These are phyloP conservation scores for sorghum (Sorghum bicolor) DNA, from an alignment of 176 grass and related monocot genomes.

Conservation along the genomic window DNA sequence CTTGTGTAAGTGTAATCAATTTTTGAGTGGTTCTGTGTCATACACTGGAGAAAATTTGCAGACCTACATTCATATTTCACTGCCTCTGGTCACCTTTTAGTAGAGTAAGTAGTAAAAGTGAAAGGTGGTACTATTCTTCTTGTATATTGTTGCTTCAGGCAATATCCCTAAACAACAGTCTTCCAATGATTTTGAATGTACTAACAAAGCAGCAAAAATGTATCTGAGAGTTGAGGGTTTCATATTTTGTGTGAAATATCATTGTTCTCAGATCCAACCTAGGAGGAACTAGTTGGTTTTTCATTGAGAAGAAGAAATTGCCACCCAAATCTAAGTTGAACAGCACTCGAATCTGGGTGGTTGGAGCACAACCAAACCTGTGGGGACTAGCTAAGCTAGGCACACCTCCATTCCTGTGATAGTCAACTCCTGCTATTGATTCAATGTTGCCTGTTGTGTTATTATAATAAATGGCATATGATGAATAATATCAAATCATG, in stretches of 20 bases:
- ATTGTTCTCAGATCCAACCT: background rate
- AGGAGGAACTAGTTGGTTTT: background rate
- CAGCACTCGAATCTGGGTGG: background rate
- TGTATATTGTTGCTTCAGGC: background rate
- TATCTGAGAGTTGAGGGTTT: background rate
- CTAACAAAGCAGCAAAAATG: background rate
- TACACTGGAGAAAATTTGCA: background rate
- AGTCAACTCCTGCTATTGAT: background rate
- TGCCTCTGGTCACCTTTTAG: background rate
- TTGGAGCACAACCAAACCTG: background rate
- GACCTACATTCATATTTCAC: background rate
- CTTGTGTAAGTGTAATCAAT: background rate
- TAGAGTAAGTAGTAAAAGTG: background rate
- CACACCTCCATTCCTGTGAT: background rate
- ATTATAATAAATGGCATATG: background rate
- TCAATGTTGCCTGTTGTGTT: background rate
- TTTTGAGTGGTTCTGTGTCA: background rate
- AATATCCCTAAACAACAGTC: background rate
- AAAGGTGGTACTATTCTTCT: background rate
- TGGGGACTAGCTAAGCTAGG: background rate
- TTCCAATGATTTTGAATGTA: background rate
- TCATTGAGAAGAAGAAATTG: background rate
- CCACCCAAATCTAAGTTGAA: background rate
- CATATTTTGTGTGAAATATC: background rate
- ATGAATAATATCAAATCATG: background rate